These are phyloP conservation scores for Dendrothele bispora DNA, from an alignment of 768 basidiomycete species.

Conservation along the genomic window DNA sequence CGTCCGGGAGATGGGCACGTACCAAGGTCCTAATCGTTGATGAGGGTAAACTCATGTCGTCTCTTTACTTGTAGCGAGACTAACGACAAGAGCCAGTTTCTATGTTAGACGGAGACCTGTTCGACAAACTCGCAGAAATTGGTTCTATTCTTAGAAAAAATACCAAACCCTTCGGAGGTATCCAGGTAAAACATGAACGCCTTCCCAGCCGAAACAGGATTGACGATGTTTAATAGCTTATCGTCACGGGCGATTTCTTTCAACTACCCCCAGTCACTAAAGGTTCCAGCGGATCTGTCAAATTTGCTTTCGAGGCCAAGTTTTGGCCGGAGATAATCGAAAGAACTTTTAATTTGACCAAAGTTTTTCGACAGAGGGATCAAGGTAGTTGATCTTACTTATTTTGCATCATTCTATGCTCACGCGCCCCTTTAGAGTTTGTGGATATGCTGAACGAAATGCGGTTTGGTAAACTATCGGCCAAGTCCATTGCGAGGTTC, in stretches of 20 bases:
- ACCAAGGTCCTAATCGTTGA: slow-evolving; percentile 85
- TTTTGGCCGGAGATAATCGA: slow-evolving; percentile 74
- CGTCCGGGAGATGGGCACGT: slow-evolving; percentile 73
- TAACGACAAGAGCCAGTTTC: slow-evolving; percentile 63
- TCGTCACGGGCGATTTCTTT: slow-evolving; percentile 98
- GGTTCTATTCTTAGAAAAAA: slow-evolving; percentile 64
- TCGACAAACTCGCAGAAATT: slow-evolving; percentile 84
- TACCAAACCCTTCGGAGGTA: slow-evolving; percentile 84
- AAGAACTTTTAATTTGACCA: slow-evolving; percentile 87
- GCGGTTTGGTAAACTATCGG: slow-evolving; percentile 80
- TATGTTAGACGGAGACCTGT: slow-evolving; percentile 93
- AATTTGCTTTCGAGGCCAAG: slow-evolving; percentile 91
- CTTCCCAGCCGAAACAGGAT: not conserved
- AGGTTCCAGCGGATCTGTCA: slow-evolving; percentile 51
- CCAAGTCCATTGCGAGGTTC: slow-evolving; percentile 70
- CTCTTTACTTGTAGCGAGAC: not conserved
- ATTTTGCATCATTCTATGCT: slow-evolving; percentile 3
- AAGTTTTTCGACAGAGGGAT: slow-evolving; percentile 94
- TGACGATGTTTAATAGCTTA: slow-evolving; percentile 48
- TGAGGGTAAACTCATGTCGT: slow-evolving; percentile 51
- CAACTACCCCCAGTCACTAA: slow-evolving; percentile 92
- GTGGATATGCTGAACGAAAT: slow-evolving; percentile 98
- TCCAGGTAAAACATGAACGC: slow-evolving; percentile 61
- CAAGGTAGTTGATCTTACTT: slow-evolving; percentile 53
- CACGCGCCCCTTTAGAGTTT: slow-evolving; percentile 57